phyloP scores from a whole-genome alignment of 2,329 filamentous ascomycete species.

The Didymella keratinophila region DNA sequence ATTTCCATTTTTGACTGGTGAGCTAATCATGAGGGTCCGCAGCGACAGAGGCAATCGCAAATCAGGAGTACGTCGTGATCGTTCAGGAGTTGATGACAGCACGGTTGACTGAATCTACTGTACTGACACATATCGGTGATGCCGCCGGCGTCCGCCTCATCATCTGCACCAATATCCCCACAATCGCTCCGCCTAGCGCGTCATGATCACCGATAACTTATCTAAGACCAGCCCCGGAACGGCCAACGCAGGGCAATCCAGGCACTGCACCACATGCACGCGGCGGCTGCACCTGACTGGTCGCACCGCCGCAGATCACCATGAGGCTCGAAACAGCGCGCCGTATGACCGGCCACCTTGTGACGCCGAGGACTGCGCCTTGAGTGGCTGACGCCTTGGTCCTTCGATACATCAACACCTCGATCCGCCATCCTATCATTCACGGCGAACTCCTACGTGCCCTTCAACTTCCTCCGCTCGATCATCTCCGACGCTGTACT shows the following conservation, averaged over 20 bases:
- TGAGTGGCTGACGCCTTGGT: constrained; percentile 44
- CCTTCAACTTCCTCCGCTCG: constrained; percentile 4
- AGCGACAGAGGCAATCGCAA: too few species aligned
- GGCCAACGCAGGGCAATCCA: constrained; percentile 24
- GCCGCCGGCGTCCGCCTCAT: constrained; percentile 10
- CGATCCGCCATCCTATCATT: not conserved
- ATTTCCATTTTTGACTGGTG: too few species aligned
- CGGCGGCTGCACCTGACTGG: constrained; percentile 36
- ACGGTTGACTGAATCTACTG: too few species aligned
- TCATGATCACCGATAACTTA: constrained; percentile 11
- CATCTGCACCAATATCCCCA: constrained; percentile 11
- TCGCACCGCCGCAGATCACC: constrained; percentile 34
- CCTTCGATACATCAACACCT: constrained; percentile 10
- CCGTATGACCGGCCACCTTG: constrained; percentile 38
- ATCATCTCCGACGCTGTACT: constrained; percentile 2
- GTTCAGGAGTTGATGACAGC: too few species aligned
- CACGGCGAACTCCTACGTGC: not conserved
- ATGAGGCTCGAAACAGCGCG: constrained; percentile 43
- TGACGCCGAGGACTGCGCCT: constrained; percentile 39
- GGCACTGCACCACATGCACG: constrained; percentile 23
- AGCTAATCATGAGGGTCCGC: too few species aligned
- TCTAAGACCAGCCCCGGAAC: constrained; percentile 4
- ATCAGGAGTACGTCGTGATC: too few species aligned
- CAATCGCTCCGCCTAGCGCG: constrained; percentile 18
- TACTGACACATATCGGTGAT: not conserved